Evolutionary conservation across 306 rosid species (phyloP).

Genomic region (Medicago truncatula): MtrunA17r5.0-ANR NC_053047.1:3059001-3059500

Average conservation of each 20-base stretch:
- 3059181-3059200: neutral
- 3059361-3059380: constrained; percentile 32
- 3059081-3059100: constrained; percentile 3
- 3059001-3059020: neutral
- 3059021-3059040: neutral
- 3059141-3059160: constrained; percentile 7
- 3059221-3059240: constrained; percentile 25
- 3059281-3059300: constrained; percentile 28
- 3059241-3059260: constrained; percentile 18
- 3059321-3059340: constrained; percentile 20
- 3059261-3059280: constrained; percentile 20
- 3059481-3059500: constrained; percentile 51
- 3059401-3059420: constrained; percentile 32
- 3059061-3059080: neutral
- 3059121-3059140: neutral
- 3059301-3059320: constrained; percentile 6
- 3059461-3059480: constrained; percentile 60
- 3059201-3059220: neutral
- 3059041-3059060: constrained; percentile 11
- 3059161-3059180: neutral
- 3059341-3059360: constrained; percentile 1
- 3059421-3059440: constrained; percentile 31
- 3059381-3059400: constrained; percentile 19
- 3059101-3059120: constrained; percentile 6
- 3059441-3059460: constrained; percentile 86